Conservation (phyloP, 495 filamentous ascomycete species). For the Penicillium pulvis region DNA sequence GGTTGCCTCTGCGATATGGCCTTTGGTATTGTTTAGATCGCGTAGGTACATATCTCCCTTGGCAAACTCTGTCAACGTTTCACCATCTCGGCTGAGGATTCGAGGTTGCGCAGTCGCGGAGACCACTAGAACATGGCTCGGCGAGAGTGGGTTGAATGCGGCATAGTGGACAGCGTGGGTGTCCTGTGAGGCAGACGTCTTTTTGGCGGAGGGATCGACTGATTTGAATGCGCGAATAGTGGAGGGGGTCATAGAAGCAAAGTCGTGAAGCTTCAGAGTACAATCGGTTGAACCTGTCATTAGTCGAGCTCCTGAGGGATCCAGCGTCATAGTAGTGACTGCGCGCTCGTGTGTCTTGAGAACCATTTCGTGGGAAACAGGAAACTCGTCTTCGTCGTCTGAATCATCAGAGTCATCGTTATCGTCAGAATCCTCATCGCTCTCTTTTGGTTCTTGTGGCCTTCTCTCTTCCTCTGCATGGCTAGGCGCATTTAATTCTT, state of each 20-base stretch:
- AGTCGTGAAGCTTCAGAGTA: constrained; percentile 90
- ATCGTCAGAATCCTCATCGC: constrained; percentile 35
- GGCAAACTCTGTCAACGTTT: constrained; percentile 78
- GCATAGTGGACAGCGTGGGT: constrained; percentile 85
- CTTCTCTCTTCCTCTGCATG: constrained; percentile 23
- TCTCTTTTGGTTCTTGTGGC: constrained; percentile 33
- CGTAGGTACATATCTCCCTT: constrained; percentile 98
- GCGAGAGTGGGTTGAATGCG: constrained; percentile 81
- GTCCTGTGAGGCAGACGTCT: constrained; percentile 71
- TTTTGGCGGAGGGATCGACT: constrained; percentile 80
- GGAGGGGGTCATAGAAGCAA: constrained; percentile 91
- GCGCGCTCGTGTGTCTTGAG: constrained; percentile 91
- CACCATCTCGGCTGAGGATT: constrained; percentile 86
- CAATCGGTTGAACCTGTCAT: constrained; percentile 90
- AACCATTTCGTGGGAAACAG: constrained; percentile 88
- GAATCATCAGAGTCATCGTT: constrained; percentile 56
- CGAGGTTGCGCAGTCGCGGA: constrained; percentile 86
- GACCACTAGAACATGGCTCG: constrained; percentile 80
- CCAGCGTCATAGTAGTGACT: constrained; percentile 79
- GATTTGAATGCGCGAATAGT: constrained; percentile 92
- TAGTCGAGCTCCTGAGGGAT: constrained; percentile 81
- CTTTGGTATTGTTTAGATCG: constrained; percentile 96
- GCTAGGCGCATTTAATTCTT: constrained; percentile 24
- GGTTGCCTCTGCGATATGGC: constrained; percentile 87
- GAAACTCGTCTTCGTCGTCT: constrained; percentile 87